Evolutionary conservation across 371 early-diverging fungal genomes (phyloP).

Genomic region (Syncephalastrum racemosum): DNA sequence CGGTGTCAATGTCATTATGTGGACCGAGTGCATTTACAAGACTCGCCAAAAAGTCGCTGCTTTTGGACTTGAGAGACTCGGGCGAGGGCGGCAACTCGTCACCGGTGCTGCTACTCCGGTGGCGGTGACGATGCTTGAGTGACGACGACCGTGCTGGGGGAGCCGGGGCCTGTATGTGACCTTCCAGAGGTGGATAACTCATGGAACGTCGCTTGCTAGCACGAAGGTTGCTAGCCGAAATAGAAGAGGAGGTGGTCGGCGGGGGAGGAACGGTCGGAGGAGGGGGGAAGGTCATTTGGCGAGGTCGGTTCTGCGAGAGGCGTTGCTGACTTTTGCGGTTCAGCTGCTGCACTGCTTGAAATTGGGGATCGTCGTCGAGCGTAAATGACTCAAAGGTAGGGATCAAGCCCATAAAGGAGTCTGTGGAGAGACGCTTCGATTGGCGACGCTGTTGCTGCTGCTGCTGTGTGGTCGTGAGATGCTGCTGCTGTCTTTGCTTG

Average conservation of each 20-base stretch:
- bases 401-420: constrained; percentile 31
- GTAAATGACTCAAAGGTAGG: constrained; percentile 29
- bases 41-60: constrained; percentile 11
- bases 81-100: neutral
- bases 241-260: too few species aligned
- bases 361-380: constrained; percentile 16
- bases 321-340: constrained; percentile 11
- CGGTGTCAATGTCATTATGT: constrained; percentile 1
- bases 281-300: constrained; percentile 26
- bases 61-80: constrained; percentile 15
- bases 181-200: constrained; percentile 13
- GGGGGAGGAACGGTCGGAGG: constrained; percentile 22
- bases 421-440: constrained; percentile 19
- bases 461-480: constrained; percentile 3
- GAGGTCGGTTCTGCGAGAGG: constrained; percentile 10
- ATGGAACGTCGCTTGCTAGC: constrained; percentile 16
- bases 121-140: constrained; percentile 16
- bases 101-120: constrained; percentile 1
- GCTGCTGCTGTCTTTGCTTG: constrained; percentile 25
- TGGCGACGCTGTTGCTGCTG: constrained; percentile 4
- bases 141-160: constrained; percentile 27
- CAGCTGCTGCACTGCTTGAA: constrained; percentile 8
- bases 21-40: constrained; percentile 10
- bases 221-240: neutral
- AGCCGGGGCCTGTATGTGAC: constrained; percentile 8